phyloP scores from a whole-genome alignment of 225 moss, liverwort and hornwort species.

The Pseudoscleropodium purum region DNA sequence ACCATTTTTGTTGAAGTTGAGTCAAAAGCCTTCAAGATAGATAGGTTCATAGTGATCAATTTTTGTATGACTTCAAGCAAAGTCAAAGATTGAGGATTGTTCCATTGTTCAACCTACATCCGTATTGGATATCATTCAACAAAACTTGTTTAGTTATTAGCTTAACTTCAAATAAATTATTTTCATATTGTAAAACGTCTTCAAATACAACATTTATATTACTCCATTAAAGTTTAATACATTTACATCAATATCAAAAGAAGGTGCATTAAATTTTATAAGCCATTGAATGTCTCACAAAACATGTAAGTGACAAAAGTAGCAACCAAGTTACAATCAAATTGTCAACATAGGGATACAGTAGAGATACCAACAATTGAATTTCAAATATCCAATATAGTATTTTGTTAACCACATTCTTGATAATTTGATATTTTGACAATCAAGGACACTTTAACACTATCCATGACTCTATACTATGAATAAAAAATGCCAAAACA shows the following conservation, averaged over 20 bases:
- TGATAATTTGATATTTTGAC: too few relatives aligned
- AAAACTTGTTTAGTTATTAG: too few relatives aligned
- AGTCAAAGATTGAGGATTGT: not conserved
- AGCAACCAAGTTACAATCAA: not conserved
- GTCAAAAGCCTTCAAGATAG: not conserved
- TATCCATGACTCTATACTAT: too few relatives aligned
- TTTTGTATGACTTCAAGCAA: not conserved
- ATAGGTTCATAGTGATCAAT: too few relatives aligned
- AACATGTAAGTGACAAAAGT: too few relatives aligned
- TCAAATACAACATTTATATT: not conserved
- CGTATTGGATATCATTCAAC: too few relatives aligned
- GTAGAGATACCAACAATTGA: too few relatives aligned
- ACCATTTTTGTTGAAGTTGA: not conserved
- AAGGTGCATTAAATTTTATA: not conserved
- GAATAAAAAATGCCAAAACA: rapidly evolving
- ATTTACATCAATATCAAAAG: not conserved
- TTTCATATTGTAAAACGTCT: not conserved
- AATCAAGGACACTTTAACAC: too few relatives aligned
- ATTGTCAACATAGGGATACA: too few relatives aligned
- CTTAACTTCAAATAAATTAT: not conserved
- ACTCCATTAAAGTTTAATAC: not conserved
- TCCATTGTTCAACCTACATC: conserved; percentile 17
- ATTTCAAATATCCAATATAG: not conserved
- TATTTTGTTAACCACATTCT: too few relatives aligned
- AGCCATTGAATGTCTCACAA: not conserved